Base-by-base conservation (phyloP, 257 asterid genomes). In the Solanum dulcamara region DNA sequence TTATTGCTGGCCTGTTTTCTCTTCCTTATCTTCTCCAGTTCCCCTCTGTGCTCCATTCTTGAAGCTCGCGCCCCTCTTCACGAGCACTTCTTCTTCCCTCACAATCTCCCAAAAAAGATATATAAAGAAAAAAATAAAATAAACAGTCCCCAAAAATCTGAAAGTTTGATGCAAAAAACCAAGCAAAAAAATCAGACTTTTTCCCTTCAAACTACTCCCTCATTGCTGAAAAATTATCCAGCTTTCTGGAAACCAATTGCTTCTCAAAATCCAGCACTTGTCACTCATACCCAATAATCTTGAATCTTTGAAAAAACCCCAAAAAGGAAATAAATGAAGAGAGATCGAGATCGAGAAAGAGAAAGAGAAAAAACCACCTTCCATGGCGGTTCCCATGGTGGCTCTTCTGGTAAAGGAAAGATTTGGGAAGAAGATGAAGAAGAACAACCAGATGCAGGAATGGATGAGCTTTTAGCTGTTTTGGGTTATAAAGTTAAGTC, bases 391-490 rank as follows among this genome's bases (percentile, higher is more conserved):
- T 59, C 71, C 18, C 18, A 64, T 64, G 81, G 84, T 72, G 17
- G 18, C 9, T 48, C 51, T 9, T 38, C 84, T 4, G 90, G 88
- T 1, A 92, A 91, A 83, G 26, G 74, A 1, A 92, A 91, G 94
- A 88, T 86, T 87, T 94, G 95, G 95, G 85, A 86, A 37, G 4
- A 32, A 38, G 93, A 93, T 42, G 87, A 86, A 85, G 90, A 83
- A 66, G 83, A 64, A 71, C 89, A 81, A 87, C 89, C 91, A 37
- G 98, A 92, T 48, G 90, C 92, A 3, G 97, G 97, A 10, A 92
- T 91, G 96, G 98, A 95, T 77, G 98, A 93, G 88, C 94, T 95
- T 0, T 88, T 95, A 33, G 98, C 98, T 3, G 96, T 92, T 15
- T 57, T 95, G 83, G 98, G 98, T 0, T 95, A 95, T 91, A 94